Conservation (phyloP, 768 basidiomycete genomes). For the Naganishia antarctica region DNA sequence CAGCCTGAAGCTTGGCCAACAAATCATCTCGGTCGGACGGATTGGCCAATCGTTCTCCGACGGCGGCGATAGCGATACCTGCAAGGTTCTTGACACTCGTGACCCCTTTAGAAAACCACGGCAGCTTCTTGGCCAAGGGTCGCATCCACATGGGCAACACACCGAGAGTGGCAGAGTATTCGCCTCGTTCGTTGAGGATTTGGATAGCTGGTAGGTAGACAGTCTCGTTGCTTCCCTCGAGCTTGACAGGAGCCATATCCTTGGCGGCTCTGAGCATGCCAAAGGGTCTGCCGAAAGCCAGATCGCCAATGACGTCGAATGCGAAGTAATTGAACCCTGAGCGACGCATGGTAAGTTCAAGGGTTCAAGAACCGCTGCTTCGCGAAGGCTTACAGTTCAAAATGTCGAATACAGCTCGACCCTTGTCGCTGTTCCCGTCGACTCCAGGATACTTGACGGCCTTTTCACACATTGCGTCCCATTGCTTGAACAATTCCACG, state of each 20-base stretch:
- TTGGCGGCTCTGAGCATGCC: conserved; percentile 75
- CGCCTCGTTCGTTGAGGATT: conserved; percentile 82
- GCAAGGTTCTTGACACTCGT: conserved; percentile 67
- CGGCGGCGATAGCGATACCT: conserved; percentile 55
- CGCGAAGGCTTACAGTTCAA: conserved; percentile 25
- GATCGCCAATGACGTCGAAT: conserved; percentile 64
- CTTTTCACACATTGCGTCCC: conserved; percentile 64
- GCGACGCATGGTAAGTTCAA: conserved; percentile 53
- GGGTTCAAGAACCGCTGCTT: conserved; percentile 49
- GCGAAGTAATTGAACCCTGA: conserved; percentile 61
- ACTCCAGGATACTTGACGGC: conserved; percentile 57
- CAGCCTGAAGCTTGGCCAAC: conserved; percentile 71
- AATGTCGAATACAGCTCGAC: conserved; percentile 34
- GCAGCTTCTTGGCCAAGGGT: conserved; percentile 63
- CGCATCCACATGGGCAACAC: conserved; percentile 66
- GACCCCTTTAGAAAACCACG: conserved; percentile 70
- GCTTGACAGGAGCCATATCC: conserved; percentile 57
- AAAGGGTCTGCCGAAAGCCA: conserved; percentile 77
- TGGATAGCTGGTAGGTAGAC: conserved; percentile 69
- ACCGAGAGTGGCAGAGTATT: conserved; percentile 78
- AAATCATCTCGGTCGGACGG: conserved; percentile 76
- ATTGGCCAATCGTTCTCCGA: conserved; percentile 66
- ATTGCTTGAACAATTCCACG: conserved; percentile 60
- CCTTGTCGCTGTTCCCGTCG: conserved; percentile 57
- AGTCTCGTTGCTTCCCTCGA: conserved; percentile 48